These are phyloP conservation scores for Grigorovia transvaalensis DNA, from an alignment of 805 yeast species.

Conservation along the genomic window DNA sequence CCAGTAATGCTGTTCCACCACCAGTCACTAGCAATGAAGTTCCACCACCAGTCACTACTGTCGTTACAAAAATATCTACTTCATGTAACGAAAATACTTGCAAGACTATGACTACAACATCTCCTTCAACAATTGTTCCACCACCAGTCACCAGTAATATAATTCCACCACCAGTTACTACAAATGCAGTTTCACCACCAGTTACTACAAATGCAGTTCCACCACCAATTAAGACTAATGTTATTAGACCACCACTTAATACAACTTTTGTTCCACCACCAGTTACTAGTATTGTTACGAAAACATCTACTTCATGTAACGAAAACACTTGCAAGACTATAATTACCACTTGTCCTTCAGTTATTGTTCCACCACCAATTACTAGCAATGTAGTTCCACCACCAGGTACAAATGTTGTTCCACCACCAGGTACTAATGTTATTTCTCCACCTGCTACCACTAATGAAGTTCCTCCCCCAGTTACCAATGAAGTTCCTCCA, in stretches of 20 bases:
- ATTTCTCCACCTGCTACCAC: not conserved
- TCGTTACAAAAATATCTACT: not conserved
- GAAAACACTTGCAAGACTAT: not conserved
- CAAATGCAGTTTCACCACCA: not conserved
- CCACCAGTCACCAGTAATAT: not conserved
- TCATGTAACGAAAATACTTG: slow-evolving; percentile 1
- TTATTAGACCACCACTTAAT: too few relatives aligned
- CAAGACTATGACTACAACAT: not conserved
- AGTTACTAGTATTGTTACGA: not conserved
- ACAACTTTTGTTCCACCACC: not conserved
- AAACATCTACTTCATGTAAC: not conserved
- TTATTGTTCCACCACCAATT: slow-evolving; percentile 1
- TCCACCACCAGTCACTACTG: not conserved
- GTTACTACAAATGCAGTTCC: not conserved
- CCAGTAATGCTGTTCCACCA: not conserved
- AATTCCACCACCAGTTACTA: not conserved
- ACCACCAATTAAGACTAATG: too few relatives aligned
- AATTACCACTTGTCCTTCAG: slow-evolving; percentile 1
- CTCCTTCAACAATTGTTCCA: slow-evolving; percentile 2
- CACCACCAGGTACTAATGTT: not conserved
- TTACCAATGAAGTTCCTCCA: not conserved
- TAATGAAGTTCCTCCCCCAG: not conserved
- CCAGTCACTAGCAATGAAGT: not conserved
- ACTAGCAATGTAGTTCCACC: not conserved
- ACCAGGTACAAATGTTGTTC: too few relatives aligned